A percentile compares a stretch with the other conserved stretches of the same genome.
Evolutionary conservation across 768 basidiomycete species (phyloP).

Genomic region (Russula griseocarnosa): DNA sequence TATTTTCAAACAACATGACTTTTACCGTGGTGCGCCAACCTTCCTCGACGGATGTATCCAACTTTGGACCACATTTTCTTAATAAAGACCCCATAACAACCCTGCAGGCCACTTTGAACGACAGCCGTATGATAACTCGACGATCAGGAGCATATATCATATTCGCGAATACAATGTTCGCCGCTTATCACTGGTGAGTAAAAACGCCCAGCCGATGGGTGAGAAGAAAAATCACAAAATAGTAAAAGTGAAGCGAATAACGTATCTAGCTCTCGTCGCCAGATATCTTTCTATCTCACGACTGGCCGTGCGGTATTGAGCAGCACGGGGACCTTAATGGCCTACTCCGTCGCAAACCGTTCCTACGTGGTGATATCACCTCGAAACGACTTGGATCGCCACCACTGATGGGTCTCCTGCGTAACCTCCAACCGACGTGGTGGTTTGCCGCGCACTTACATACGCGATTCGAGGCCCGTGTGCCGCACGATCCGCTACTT

Average conservation of each 20-base stretch:
- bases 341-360: slow-evolving; percentile 72
- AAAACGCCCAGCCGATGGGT: neutral
- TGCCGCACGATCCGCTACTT: slow-evolving; percentile 39
- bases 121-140: slow-evolving; percentile 69
- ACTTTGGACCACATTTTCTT: slow-evolving; percentile 16
- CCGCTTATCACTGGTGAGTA: slow-evolving; percentile 65
- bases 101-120: slow-evolving; percentile 70
- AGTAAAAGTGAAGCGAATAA: neutral
- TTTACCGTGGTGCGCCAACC: slow-evolving; percentile 51
- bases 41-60: slow-evolving; percentile 2
- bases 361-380: slow-evolving; percentile 67
- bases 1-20: slow-evolving; percentile 81
- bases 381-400: slow-evolving; percentile 77
- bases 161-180: slow-evolving; percentile 80
- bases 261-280: slow-evolving; percentile 50
- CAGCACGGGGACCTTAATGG: slow-evolving; percentile 64
- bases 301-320: slow-evolving; percentile 90
- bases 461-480: slow-evolving; percentile 73
- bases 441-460: slow-evolving; percentile 96
- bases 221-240: neutral
- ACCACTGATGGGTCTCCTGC: slow-evolving; percentile 74
- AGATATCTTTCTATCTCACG: slow-evolving; percentile 87
- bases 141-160: slow-evolving; percentile 86
- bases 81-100: neutral
- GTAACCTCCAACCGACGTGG: slow-evolving; percentile 68